Percentiles rank a stretch among this genome's conserved stretches.
Evolutionary conservation across 2,329 filamentous ascomycete genomes (phyloP).

Genomic region (Capronia epimyces): DNA sequence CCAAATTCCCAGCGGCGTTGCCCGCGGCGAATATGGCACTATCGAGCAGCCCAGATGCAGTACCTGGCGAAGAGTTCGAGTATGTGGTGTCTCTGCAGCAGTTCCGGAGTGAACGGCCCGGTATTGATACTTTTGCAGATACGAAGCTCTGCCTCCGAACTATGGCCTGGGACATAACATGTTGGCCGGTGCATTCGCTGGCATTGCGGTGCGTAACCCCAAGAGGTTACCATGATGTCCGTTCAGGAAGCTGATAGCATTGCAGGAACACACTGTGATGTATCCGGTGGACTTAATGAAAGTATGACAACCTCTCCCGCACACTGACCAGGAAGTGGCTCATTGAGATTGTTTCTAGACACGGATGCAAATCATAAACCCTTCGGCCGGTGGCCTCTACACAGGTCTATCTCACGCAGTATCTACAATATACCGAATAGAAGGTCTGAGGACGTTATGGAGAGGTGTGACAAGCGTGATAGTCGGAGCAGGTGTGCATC

Average conservation of each 20-base stretch:
- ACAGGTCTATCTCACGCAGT: constrained; percentile 87
- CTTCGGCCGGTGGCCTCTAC: constrained; percentile 73
- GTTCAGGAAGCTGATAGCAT: constrained; percentile 11
- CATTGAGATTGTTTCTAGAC: constrained; percentile 55
- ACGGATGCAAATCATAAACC: constrained; percentile 93
- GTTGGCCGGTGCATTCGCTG: constrained; percentile 91
- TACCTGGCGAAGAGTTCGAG: constrained; percentile 44
- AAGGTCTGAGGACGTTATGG: constrained; percentile 90
- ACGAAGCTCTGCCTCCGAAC: constrained; percentile 90
- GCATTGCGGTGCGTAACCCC: constrained; percentile 69
- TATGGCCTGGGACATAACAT: constrained; percentile 94
- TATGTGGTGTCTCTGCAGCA: constrained; percentile 32
- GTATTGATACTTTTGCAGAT: constrained; percentile 47
- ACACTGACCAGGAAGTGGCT: constrained; percentile 8
- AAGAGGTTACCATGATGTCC: constrained; percentile 22
- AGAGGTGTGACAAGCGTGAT: constrained; percentile 94
- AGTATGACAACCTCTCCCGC: constrained; percentile 49
- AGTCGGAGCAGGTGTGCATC: constrained; percentile 73
- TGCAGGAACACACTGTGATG: constrained; percentile 95
- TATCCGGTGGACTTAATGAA: constrained; percentile 98
- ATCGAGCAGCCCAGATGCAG: constrained; percentile 34
- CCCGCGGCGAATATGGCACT: constrained; percentile 28
- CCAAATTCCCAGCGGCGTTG: constrained; percentile 29
- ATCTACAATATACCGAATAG: constrained; percentile 81
- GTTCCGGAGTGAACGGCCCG: not conserved